Evolutionary conservation across 139 green algal genomes (phyloP), one percentile per base, ranked within the genome.

Genomic region (Tetradesmus lagerheimii): DNA sequence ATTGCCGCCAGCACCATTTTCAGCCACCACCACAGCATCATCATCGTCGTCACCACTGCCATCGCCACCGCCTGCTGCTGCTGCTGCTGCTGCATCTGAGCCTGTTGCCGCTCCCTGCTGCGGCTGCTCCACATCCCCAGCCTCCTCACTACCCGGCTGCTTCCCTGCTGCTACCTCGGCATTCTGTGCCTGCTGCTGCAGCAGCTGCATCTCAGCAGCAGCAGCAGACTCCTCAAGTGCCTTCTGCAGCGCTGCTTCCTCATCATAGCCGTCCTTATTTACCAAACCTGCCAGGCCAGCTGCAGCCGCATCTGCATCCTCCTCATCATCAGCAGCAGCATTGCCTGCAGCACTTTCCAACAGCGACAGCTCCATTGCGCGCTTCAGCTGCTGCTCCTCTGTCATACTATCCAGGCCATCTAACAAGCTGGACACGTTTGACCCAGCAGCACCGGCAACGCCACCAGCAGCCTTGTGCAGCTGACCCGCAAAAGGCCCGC

Each of bases 341-440:
- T 67, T 83, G 35, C 34, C 23, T 11, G 29, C 29, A 27, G 76
- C 37, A 15, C 88, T 31, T 38, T 92, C 64, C 74, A 81, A 78
- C 0, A 41, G 15, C 34, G 86, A 91, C 34, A 77, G n/a, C 23
- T 80, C 64, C 3, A 92, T 75, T 5, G 39, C 90, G 0, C 34
- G n/a, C 64, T 45, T 37, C 47, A 92, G 53, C 80, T 91, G 67
- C 12, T 91, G 85, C 14, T 89, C 90, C 31, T 92, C 90, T 4
- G 25, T 43, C 38, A 89, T 45, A 0, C 38, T 86, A 43, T n/a
- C 20, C 34, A 80, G 1, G 1, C 35, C 74, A 27, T 43, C 35
- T 23, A 64, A 39, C 78, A 84, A 31, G 5, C 25, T 57, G 39
- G 16, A 6, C 11, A 62, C 35, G 11, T 37, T 11, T 18, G 20